phyloP scores from a whole-genome alignment of 306 rosid genomes.

The Psophocarpus tetragonolobus region DNA sequence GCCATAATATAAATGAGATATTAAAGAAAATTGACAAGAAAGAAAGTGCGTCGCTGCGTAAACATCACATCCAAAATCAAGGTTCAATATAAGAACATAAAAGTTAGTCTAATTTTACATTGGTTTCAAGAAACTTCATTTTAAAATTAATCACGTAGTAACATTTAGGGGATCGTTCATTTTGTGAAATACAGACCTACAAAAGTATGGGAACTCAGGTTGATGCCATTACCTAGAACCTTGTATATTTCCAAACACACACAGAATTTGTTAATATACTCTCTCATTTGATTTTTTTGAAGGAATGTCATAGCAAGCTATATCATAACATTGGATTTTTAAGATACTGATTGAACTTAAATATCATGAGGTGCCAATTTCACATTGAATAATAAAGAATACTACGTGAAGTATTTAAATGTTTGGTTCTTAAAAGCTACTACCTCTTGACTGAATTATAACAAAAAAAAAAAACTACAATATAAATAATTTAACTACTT shows the following conservation, averaged over 20 bases:
- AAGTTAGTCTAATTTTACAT: constrained; percentile 1
- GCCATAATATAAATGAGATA: neutral
- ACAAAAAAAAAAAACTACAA: no score
- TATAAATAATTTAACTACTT: no score
- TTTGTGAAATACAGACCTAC: neutral
- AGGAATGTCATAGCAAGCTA: neutral
- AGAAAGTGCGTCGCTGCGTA: neutral
- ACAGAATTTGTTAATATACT: neutral
- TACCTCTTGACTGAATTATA: no score
- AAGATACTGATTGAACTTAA: no score
- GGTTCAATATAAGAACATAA: neutral
- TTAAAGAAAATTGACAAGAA: neutral
- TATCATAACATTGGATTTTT: neutral
- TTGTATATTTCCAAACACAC: neutral
- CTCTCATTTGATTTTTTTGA: neutral
- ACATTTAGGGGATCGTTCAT: neutral
- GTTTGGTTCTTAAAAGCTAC: no score
- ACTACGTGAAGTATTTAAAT: no score
- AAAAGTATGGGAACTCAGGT: neutral
- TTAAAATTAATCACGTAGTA: neutral
- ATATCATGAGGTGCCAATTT: no score
- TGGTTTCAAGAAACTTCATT: neutral
- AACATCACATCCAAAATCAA: neutral
- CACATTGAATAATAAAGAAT: no score
- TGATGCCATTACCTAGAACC: neutral